Evolutionary conservation across 2,329 filamentous ascomycete species (phyloP), one percentile per base, ranked within the genome.

Genomic region (Ascomycota sp.): DNA sequence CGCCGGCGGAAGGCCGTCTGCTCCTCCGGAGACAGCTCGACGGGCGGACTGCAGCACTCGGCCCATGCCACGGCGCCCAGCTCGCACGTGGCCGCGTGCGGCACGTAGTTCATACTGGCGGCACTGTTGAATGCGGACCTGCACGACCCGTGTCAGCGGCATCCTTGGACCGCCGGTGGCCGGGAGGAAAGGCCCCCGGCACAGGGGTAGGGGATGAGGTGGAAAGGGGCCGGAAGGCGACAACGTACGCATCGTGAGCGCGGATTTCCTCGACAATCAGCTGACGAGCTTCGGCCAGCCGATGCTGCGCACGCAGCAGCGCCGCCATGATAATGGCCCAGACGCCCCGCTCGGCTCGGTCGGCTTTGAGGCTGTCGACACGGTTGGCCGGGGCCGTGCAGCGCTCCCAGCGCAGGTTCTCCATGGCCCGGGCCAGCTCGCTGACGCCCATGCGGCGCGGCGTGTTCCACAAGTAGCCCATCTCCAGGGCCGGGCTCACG

Each of bases 401-500:
- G 54, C 82, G 50, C 15, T 57, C 54, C 67, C 68, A 92, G 0
- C 59, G 56, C 8, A 93, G 53, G n/a, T 65, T 63, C 1, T 47
- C 52, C 23, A 81, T 47, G 0, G 72, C 79, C 25, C 59, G 15
- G 28, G 75, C 57, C 10, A 93, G 57, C 35, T 86, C 67, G 0
- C 55, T 53, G 1, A 53, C 42, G 2, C 65, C 59, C 80, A 93
- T 91, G 32, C 82, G 71, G 51, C 80, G 86, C 41, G 70, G 72
- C 1, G 85, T 86, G 44, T 81, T 85, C 85, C 85, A 95, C 42
- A 95, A 71, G 48, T 86, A 92, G 9, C 78, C 74, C 77, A 95
- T 92, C 56, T 95, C 89, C 43, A 83, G 69, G 1, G 81, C 59
- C 0, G 89, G 89, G 35, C 74, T 78, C 3, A 80, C 63, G 0